Percentiles rank a stretch among this genome's conserved stretches.
Evolutionary conservation across 2,329 filamentous ascomycete genomes (phyloP).

Genomic region (Clathrospora elynae): DNA sequence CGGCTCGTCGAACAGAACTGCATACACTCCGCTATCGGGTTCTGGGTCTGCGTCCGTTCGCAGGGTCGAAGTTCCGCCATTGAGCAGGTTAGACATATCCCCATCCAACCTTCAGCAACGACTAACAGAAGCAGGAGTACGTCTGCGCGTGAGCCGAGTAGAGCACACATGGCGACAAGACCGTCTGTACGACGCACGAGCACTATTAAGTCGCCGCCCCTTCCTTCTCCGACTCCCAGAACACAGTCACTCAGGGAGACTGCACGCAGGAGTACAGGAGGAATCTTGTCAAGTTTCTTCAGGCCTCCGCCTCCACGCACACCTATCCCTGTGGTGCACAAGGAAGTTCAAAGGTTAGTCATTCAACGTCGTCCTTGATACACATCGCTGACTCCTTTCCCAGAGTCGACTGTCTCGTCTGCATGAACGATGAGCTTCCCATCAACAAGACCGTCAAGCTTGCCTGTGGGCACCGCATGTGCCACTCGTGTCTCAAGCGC

Average conservation of each 20-base stretch:
- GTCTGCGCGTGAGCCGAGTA: constrained; percentile 40
- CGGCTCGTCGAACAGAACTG: constrained; percentile 42
- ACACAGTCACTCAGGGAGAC: constrained; percentile 34
- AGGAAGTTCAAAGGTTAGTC: constrained; percentile 33
- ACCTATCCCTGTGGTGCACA: constrained; percentile 28
- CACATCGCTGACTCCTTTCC: constrained; percentile 16
- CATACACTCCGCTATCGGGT: constrained; percentile 40
- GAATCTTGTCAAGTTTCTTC: constrained; percentile 42
- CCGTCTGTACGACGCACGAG: constrained; percentile 40
- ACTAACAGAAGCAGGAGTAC: constrained; percentile 34
- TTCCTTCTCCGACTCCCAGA: constrained; percentile 32
- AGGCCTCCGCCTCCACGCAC: constrained; percentile 30
- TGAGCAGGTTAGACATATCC: constrained; percentile 34
- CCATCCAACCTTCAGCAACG: constrained; percentile 12
- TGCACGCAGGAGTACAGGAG: constrained; percentile 40
- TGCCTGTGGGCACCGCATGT: constrained; percentile 81
- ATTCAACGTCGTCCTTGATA: background rate
- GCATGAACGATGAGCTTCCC: constrained; percentile 69
- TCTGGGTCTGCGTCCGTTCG: constrained; percentile 40
- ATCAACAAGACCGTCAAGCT: constrained; percentile 70
- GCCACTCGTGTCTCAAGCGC: constrained; percentile 73
- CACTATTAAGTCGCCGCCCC: constrained; percentile 34
- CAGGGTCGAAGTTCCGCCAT: constrained; percentile 35
- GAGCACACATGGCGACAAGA: constrained; percentile 34
- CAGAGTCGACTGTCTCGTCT: constrained; percentile 74